Evolutionary conservation across 176 grass and related monocot species (phyloP).

Genomic region (Aegilops speltoides): DNA sequence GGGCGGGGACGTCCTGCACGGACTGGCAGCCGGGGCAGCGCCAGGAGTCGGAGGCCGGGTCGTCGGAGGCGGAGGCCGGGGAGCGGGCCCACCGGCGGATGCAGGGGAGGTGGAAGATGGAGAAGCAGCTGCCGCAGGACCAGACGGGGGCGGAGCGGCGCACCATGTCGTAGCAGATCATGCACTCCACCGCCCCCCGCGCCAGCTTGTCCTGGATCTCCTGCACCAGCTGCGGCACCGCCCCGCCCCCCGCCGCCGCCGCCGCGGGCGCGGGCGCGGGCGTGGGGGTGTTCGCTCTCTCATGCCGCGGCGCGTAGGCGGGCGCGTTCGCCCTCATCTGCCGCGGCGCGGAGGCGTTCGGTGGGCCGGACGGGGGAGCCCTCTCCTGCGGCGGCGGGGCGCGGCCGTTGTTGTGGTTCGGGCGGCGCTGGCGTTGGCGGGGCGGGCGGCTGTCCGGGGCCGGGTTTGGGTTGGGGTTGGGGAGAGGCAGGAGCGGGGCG

Average conservation of each 20-base stretch:
- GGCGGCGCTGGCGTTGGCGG: slow-evolving; percentile 30
- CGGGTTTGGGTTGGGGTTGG: slow-evolving; percentile 13
- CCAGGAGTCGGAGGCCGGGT: slow-evolving; percentile 43
- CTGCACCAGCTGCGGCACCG: slow-evolving; percentile 89
- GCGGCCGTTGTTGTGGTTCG: slow-evolving; percentile 10
- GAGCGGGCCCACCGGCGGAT: slow-evolving; percentile 92
- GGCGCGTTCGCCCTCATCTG: neutral
- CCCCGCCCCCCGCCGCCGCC: neutral
- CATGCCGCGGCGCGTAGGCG: too few species aligned
- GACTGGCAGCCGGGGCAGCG: slow-evolving; percentile 93
- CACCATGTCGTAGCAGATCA: slow-evolving; percentile 99
- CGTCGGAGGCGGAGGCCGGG: slow-evolving; percentile 66
- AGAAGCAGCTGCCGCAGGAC: slow-evolving; percentile 93
- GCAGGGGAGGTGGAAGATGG: slow-evolving; percentile 95
- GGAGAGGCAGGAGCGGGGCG: slow-evolving; percentile 13
- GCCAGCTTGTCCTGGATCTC: slow-evolving; percentile 93
- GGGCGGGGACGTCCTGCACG: slow-evolving; percentile 46
- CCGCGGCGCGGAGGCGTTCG: neutral
- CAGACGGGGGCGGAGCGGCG: slow-evolving; percentile 72
- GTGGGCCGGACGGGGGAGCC: neutral
- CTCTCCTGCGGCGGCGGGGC: slow-evolving; percentile 7
- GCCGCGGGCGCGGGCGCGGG: neutral
- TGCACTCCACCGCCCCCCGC: slow-evolving; percentile 81
- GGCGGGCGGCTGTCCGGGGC: neutral
- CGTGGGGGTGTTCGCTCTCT: neutral